Conservation (phyloP, 495 filamentous ascomycete genomes). For the Lindgomyces ingoldianus region DNA sequence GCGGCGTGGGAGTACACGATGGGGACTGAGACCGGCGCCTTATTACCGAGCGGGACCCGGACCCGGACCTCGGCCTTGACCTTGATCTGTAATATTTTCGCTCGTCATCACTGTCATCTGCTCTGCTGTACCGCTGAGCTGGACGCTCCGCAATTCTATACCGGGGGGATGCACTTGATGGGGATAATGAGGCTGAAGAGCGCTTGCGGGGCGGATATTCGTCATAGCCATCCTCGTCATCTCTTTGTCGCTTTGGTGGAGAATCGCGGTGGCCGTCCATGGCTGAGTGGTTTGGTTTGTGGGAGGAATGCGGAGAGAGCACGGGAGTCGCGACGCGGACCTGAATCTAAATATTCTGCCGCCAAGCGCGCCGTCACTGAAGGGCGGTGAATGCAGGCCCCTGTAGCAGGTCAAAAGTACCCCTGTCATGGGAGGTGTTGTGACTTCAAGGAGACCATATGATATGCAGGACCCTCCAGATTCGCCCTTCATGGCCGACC, state of each 20-base stretch:
- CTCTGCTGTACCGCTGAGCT: conserved; percentile 29
- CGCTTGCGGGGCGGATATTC: conserved; percentile 22
- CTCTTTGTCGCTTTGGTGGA: conserved; percentile 25
- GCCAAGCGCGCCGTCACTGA: not conserved
- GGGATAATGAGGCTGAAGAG: conserved; percentile 19
- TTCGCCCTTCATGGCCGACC: conserved; percentile 25
- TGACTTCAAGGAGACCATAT: too few relatives aligned
- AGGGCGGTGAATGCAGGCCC: conserved; percentile 3
- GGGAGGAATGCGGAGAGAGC: not conserved
- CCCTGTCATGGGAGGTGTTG: too few relatives aligned
- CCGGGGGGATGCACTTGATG: conserved; percentile 25
- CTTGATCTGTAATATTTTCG: conserved; percentile 28
- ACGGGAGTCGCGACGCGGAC: not conserved
- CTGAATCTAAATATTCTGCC: too few relatives aligned
- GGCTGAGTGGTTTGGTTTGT: not conserved
- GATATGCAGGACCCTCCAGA: conserved; percentile 7
- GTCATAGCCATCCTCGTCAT: conserved; percentile 23
- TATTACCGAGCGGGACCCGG: conserved; percentile 12
- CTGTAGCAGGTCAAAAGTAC: too few relatives aligned
- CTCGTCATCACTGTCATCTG: conserved; percentile 32
- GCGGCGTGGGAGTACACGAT: conserved; percentile 13
- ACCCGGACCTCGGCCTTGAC: conserved; percentile 14
- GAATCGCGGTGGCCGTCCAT: conserved; percentile 15
- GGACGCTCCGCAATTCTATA: conserved; percentile 32
- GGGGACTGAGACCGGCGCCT: not conserved